These are phyloP conservation scores for Cunninghamia lanceolata DNA, from an alignment of 75 land plant species.

Conservation along the genomic window DNA sequence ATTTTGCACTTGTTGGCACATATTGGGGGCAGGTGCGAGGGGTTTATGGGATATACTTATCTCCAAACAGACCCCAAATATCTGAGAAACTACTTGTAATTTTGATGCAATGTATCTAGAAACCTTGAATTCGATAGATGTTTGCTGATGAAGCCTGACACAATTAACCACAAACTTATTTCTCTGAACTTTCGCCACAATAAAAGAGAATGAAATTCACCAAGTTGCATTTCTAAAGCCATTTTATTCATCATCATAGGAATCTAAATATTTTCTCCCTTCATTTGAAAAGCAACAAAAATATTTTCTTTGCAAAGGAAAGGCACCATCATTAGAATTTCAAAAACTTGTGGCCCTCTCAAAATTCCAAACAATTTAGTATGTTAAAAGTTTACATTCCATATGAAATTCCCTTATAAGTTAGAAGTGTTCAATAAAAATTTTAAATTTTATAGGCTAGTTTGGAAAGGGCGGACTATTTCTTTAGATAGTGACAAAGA, in stretches of 20 bases:
- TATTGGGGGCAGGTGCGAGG: neutral
- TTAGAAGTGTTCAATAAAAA: neutral
- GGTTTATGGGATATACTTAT: neutral
- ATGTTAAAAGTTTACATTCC: neutral
- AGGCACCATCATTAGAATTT: neutral
- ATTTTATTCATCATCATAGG: neutral
- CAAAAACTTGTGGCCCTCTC: neutral
- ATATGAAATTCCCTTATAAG: neutral
- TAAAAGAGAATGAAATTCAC: neutral
- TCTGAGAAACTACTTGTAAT: neutral
- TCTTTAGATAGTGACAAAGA: neutral
- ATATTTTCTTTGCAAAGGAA: neutral
- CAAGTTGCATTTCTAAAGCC: neutral
- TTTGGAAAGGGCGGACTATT: neutral
- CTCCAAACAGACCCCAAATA: neutral
- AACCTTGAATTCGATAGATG: neutral
- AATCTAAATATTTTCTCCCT: neutral
- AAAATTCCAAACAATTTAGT: neutral
- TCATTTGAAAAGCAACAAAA: neutral
- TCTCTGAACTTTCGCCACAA: neutral
- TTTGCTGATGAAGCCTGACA: neutral
- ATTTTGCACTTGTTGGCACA: neutral
- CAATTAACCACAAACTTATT: neutral
- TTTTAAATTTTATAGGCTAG: neutral
- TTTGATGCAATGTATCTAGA: slow-evolving; percentile 1